Evolutionary conservation across 176 grass and related monocot genomes (phyloP).

Genomic region (Poa annua): DNA sequence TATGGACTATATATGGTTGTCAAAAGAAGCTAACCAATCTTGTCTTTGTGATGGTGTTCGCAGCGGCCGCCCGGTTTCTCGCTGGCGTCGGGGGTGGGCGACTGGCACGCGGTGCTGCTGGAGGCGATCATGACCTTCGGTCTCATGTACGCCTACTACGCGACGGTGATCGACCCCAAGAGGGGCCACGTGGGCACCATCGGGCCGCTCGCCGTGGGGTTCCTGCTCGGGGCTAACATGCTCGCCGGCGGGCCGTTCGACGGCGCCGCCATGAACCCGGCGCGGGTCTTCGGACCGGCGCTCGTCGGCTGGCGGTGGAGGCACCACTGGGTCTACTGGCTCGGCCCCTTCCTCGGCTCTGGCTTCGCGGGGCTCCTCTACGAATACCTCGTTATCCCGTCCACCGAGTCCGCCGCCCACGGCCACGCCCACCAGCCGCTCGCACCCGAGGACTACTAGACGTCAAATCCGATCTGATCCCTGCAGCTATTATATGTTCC

Average conservation of each 20-base stretch:
- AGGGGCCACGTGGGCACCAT: conserved; percentile 69
- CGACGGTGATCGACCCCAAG: conserved; percentile 86
- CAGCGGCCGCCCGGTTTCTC: conserved; percentile 69
- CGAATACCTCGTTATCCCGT: conserved; percentile 79
- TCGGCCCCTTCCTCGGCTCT: conserved; percentile 75
- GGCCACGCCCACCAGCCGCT: conserved; percentile 80
- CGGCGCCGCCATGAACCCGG: conserved; percentile 91
- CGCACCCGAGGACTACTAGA: conserved; percentile 88
- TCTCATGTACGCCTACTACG: conserved; percentile 88
- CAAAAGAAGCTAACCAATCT: not conserved
- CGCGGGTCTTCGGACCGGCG: conserved; percentile 75
- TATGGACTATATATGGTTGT: too few species aligned
- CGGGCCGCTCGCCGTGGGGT: conserved; percentile 77
- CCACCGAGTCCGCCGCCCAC: conserved; percentile 38
- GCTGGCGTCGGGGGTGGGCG: conserved; percentile 72
- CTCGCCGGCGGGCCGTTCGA: conserved; percentile 81
- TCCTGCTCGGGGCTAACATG: conserved; percentile 87
- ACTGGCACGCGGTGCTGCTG: conserved; percentile 83
- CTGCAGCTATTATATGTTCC: not conserved
- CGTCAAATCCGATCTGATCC: not conserved
- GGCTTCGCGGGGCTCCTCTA: conserved; percentile 70
- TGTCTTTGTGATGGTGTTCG: not conserved
- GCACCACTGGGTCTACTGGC: conserved; percentile 96
- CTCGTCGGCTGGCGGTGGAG: conserved; percentile 87
- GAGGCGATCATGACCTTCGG: conserved; percentile 89